Percentiles rank a stretch among this genome's conserved stretches.
These are phyloP conservation scores for Pichia exigua DNA, from an alignment of 805 yeast genomes.

Conservation along the genomic window DNA sequence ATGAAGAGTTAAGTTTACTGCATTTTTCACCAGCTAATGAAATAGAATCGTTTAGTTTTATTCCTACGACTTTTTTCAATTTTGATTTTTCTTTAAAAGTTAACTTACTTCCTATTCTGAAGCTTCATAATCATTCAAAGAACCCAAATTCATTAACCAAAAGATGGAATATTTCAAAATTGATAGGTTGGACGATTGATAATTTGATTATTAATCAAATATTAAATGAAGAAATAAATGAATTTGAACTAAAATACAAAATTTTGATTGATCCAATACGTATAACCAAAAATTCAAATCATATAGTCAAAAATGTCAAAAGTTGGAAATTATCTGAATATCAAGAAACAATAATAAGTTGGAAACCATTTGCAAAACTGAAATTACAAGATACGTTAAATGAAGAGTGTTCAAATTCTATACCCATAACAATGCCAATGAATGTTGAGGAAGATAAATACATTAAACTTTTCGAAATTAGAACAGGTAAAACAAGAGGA, in stretches of 20 bases:
- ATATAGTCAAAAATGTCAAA: too few species aligned
- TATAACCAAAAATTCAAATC: background rate
- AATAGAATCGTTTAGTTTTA: background rate
- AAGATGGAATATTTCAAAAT: background rate
- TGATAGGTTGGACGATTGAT: background rate
- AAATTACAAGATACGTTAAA: background rate
- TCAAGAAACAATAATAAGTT: background rate
- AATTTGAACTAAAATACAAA: too few species aligned
- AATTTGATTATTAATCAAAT: too few species aligned
- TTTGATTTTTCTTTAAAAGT: background rate
- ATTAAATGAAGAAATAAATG: background rate
- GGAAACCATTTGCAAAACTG: background rate
- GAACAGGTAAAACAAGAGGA: background rate
- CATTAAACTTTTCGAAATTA: background rate
- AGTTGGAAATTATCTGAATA: background rate
- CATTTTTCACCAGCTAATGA: background rate
- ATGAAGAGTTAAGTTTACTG: background rate
- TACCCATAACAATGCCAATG: background rate
- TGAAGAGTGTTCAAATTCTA: background rate
- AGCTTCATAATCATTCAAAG: too few species aligned
- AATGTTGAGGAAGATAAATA: background rate
- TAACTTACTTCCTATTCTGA: background rate
- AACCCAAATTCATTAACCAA: too few species aligned
- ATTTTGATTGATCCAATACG: background rate
- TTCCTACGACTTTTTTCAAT: background rate